phyloP scores from a whole-genome alignment of 495 filamentous ascomycete species.

The Hyaloscypha bicolor region DNA sequence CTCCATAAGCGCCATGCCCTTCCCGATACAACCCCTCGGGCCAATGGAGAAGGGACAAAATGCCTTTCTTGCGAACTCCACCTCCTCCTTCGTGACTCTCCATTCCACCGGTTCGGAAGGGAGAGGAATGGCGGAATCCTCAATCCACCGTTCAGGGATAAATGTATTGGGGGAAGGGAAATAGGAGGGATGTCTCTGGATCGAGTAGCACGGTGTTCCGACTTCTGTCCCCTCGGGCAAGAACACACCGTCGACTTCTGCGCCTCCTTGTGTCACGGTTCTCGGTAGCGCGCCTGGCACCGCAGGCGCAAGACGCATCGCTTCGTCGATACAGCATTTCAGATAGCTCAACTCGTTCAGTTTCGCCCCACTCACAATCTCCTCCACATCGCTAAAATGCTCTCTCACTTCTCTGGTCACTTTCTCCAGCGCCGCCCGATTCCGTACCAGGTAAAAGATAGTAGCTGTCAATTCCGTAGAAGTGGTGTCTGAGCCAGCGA shows the following conservation, averaged over 20 bases:
- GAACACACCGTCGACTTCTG: conserved; percentile 34
- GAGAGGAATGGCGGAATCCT: not conserved
- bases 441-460: conserved; percentile 68
- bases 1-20: conserved; percentile 56
- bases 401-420: conserved; percentile 51
- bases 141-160: conserved; percentile 48
- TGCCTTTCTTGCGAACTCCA: conserved; percentile 48
- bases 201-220: conserved; percentile 55
- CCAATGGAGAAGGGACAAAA: conserved; percentile 63
- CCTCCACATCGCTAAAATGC: conserved; percentile 52
- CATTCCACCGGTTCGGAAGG: conserved; percentile 3
- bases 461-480: conserved; percentile 63
- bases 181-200: conserved; percentile 58
- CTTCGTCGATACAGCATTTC: conserved; percentile 67
- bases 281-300: conserved; percentile 63
- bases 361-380: conserved; percentile 41
- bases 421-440: conserved; percentile 49
- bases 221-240: conserved; percentile 45
- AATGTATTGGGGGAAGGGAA: conserved; percentile 53
- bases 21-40: conserved; percentile 60
- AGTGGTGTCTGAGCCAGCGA: conserved; percentile 64
- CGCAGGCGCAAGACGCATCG: conserved; percentile 69
- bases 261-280: conserved; percentile 62
- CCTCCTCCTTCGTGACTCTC: conserved; percentile 37
- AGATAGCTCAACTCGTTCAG: conserved; percentile 47